Conservation (phyloP, 148 eudicot genomes). For the Chenopodium berlandieri region DNA sequence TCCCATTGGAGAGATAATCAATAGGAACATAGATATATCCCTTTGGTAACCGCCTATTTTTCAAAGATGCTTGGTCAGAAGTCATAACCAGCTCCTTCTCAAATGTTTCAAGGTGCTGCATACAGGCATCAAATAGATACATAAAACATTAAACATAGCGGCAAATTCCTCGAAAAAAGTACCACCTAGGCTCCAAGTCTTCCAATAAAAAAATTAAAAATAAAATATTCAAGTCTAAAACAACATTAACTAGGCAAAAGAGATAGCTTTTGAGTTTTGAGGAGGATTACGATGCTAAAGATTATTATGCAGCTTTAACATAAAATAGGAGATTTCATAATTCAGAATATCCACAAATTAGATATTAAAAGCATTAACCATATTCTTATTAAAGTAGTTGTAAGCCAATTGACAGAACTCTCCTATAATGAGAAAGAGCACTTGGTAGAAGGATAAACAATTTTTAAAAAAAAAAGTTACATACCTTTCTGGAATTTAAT, state of each 20-base stretch:
- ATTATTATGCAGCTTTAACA: not conserved
- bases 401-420: not conserved
- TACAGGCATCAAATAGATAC: conserved; percentile 7
- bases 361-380: not conserved
- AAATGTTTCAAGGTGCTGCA: conserved; percentile 66
- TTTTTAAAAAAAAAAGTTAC: not conserved
- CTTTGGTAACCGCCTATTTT: conserved; percentile 78
- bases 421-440: too few species aligned
- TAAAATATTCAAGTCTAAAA: not conserved
- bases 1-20: conserved; percentile 59
- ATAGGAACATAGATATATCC: conserved; percentile 86
- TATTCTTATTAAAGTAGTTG: too few species aligned
- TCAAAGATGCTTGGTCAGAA: conserved; percentile 81
- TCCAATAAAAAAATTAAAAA: too few species aligned
- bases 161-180: not conserved
- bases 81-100: conserved; percentile 89
- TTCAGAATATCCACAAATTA: not conserved
- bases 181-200: not conserved
- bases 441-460: not conserved
- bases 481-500: conserved; percentile 50
- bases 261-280: not conserved
- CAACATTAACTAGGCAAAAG: not conserved
- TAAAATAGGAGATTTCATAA: not conserved
- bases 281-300: not conserved
- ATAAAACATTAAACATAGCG: not conserved